Percentiles rank a stretch among this genome's conserved stretches.
Evolutionary conservation across 495 filamentous ascomycete genomes (phyloP).

Genomic region (Neurospora sublineolata): DNA sequence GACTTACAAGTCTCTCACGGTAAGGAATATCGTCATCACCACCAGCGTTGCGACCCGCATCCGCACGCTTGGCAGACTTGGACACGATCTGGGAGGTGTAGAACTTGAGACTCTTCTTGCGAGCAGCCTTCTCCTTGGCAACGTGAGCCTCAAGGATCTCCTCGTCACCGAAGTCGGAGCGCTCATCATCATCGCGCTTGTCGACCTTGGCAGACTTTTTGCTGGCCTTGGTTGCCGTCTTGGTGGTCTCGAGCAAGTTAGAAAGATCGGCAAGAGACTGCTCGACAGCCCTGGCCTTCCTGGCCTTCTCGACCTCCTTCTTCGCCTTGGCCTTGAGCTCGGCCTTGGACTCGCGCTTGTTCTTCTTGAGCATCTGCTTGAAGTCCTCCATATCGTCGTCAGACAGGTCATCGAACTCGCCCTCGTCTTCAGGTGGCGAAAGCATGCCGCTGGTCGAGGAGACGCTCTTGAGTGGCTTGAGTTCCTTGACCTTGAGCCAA

Average conservation of each 20-base stretch:
- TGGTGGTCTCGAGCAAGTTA: constrained; percentile 30
- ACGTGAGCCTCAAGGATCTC: constrained; percentile 34
- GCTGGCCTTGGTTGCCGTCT: constrained; percentile 25
- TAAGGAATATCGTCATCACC: constrained; percentile 89
- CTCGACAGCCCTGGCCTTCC: constrained; percentile 34
- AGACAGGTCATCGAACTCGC: neutral
- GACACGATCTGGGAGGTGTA: constrained; percentile 94
- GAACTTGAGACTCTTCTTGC: constrained; percentile 84
- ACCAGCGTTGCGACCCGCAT: constrained; percentile 70
- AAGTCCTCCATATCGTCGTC: constrained; percentile 19
- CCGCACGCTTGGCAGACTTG: constrained; percentile 74
- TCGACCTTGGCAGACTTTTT: constrained; percentile 17
- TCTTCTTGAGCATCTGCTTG: constrained; percentile 12
- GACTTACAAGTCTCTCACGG: constrained; percentile 57
- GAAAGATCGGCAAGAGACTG: constrained; percentile 37
- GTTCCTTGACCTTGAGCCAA: constrained; percentile 64
- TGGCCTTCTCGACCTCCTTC: constrained; percentile 24
- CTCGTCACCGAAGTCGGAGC: constrained; percentile 59
- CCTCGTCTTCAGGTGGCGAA: constrained; percentile 26
- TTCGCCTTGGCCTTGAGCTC: constrained; percentile 19
- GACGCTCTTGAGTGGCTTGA: constrained; percentile 25
- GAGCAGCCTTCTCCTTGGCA: constrained; percentile 69
- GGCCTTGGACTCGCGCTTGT: constrained; percentile 20
- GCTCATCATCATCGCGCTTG: constrained; percentile 31
- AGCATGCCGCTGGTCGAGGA: constrained; percentile 13